These are phyloP conservation scores for Grammothele lineata DNA, from an alignment of 768 basidiomycete species.

Conservation along the genomic window DNA sequence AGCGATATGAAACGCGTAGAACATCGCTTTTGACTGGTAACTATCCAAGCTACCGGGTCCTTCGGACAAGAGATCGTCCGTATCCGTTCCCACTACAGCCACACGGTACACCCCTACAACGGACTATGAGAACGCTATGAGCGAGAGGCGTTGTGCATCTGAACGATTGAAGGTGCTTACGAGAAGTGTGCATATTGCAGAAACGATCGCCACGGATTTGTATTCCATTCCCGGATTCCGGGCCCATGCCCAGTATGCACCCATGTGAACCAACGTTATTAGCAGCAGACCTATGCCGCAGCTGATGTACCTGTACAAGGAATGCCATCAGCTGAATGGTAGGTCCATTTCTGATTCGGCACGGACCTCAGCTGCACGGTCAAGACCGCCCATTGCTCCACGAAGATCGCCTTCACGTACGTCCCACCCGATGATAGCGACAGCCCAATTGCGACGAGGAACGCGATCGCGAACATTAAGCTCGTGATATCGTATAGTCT, in stretches of 20 bases:
- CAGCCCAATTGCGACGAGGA: neutral
- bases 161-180: neutral
- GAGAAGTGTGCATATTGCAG: neutral
- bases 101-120: conserved; percentile 11
- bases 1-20: conserved; percentile 16
- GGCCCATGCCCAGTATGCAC: neutral
- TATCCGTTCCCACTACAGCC: neutral
- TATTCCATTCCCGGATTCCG: neutral
- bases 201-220: neutral
- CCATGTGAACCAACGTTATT: neutral
- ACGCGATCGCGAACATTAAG: neutral
- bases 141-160: neutral
- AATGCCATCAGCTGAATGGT: too few relatives aligned
- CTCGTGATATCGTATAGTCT: neutral
- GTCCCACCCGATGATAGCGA: neutral
- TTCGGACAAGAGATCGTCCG: conserved; percentile 2
- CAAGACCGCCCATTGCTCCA: neutral
- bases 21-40: conserved; percentile 8
- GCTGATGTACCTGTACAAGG: neutral
- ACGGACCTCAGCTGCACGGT: neutral
- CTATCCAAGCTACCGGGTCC: conserved; percentile 11
- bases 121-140: conserved; percentile 2
- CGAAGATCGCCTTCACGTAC: neutral
- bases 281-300: neutral
- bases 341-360: too few relatives aligned